These are phyloP conservation scores for Dendryphion nanum DNA, from an alignment of 2,329 filamentous ascomycete genomes.

Conservation along the genomic window DNA sequence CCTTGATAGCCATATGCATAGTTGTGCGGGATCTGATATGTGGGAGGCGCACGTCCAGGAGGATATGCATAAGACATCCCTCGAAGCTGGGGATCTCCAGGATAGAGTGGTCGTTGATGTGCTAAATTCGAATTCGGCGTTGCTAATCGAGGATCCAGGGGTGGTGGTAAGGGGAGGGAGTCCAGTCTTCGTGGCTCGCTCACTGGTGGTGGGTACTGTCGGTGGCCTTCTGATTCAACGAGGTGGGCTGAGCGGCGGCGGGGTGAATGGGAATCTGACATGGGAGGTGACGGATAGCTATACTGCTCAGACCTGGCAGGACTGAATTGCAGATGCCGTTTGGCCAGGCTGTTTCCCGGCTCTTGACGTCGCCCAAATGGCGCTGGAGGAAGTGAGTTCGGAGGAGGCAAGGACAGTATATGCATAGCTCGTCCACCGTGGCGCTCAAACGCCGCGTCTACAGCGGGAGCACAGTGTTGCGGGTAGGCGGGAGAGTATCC, in stretches of 20 bases:
- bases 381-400: conserved; percentile 34
- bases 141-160: conserved; percentile 24
- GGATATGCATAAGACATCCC: conserved; percentile 25
- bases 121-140: conserved; percentile 15
- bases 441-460: conserved; percentile 35
- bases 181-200: conserved; percentile 24
- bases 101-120: conserved; percentile 29
- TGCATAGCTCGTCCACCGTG: conserved; percentile 41
- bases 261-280: conserved; percentile 51
- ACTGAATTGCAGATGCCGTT: conserved; percentile 34
- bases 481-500: conserved; percentile 19
- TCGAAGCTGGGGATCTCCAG: conserved; percentile 26
- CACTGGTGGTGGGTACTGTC: conserved; percentile 25
- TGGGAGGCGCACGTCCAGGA: conserved; percentile 18
- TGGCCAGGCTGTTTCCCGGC: conserved; percentile 33
- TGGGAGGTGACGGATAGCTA: conserved; percentile 51
- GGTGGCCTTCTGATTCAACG: conserved; percentile 30
- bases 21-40: conserved; percentile 24
- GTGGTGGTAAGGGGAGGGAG: conserved; percentile 19
- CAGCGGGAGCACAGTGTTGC: conserved; percentile 32
- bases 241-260: conserved; percentile 35
- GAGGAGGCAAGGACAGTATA: conserved; percentile 41
- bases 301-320: conserved; percentile 33
- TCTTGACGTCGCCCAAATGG: conserved; percentile 39
- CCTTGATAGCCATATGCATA: conserved; percentile 32